Base-by-base conservation (phyloP, 768 basidiomycete species). In the Macrolepiota fuliginosa region DNA sequence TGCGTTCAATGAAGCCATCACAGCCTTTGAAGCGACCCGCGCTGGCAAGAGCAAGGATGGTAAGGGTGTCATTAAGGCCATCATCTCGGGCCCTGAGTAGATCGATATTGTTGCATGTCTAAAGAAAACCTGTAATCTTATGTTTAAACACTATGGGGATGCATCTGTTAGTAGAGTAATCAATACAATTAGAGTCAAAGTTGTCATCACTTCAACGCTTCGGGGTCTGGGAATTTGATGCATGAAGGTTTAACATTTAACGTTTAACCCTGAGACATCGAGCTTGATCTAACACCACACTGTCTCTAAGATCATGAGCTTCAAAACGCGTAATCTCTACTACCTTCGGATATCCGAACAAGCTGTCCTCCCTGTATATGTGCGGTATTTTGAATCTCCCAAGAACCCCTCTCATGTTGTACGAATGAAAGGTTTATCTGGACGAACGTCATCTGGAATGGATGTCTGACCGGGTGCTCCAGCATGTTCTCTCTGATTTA, bases 381-480 rank as follows among this genome's bases (percentile, higher is more conserved):
- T 88, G 82, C 70, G 11, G 29, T 40, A 25, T 50, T 22, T 25
- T 24, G 32, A 19, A 62, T 55, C 15, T 49, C 45, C 27, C 10
- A 51, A 22, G 40, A 58, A 35, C 54, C 58, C 29, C 29, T 32
- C 42, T 24, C 57, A 56, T 65, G 68, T 60, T 56, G 11, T 6
- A 17, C 17, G 17, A 61, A 39, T 37, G 50, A 51, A 58, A 90
- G 88, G 75, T 95, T 3, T 96, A 95, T 72, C 83, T 97, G 29
- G 95, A 97, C 69, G 92, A 92, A 64, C 83, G 85, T 11, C 95
- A 97, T 76, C 73, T 91, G 15, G 81, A 86, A 58, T 97, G 95
- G 95, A 96, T 97, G 94, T 86, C 89, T 5, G 94, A 96, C 67
- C 67, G 73, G 25, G 80, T 90, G 45, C 77, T 96, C 2, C 93